Evolutionary conservation across 805 yeast species (phyloP), one percentile per base, ranked within the genome.

Genomic region (Cyberlindnera subsufficiens): DNA sequence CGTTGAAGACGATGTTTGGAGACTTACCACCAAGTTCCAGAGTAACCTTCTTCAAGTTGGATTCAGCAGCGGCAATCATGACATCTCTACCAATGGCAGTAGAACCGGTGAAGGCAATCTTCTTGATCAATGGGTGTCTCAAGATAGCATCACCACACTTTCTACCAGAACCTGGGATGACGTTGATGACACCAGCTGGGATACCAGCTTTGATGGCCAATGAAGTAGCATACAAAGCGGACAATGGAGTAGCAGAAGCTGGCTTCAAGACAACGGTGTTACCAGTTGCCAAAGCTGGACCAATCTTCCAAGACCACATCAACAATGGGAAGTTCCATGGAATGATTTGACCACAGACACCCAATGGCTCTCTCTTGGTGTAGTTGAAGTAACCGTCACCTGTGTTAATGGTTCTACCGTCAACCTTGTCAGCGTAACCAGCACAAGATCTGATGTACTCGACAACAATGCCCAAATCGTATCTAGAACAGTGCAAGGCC

Each of bases 271-370:
- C 77, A 53, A 77, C 67, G 40, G 82, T 71, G 66, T 79, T 78
- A 62, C 84, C 84, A 45, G 85, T 75, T 46, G 80, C 82, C 53
- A 79, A 65, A 51, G 82, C 82, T 37, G 86, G 85, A 49, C 80
- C 84, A 46, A 78, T 67, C 57, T 80, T 80, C 86, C 86, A 80
- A 31, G 81, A 66, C 64, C 78, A 74, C 72, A 81, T 80, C 58
- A 79, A 70, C 56, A 80, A 67, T 52, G 86, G 86, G 71, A 79
- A 80, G 61, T 80, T 80, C 86, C 86, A 80, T 53, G 86, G 85
- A 54, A 80, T 79, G 50, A 80, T 74, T 63, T 80, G 84, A 45
- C 82, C 85, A 67, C 83, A 78, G 37, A 80, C 85, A 56, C 85
- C 86, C 56, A 72, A 67, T 52, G 86, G 85, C 66, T 79, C 85